Percentiles rank a stretch among this genome's conserved stretches.
phyloP scores from a whole-genome alignment of 768 basidiomycete species.

The Rhodotorula kratochvilovae region DNA sequence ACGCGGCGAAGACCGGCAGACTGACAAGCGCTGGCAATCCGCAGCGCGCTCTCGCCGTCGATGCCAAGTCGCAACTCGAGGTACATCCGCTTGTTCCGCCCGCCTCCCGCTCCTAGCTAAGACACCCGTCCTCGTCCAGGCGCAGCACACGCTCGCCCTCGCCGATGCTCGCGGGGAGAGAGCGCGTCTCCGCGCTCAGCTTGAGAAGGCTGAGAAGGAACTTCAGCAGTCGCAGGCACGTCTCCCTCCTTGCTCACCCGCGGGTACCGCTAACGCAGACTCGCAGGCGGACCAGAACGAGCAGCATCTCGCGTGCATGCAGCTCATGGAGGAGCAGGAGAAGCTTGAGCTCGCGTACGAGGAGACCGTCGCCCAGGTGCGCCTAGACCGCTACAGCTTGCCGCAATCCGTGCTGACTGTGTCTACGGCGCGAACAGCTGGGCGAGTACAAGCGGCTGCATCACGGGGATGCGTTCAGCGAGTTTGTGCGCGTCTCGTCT shows the following conservation, averaged over 20 bases:
- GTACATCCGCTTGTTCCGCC: neutral
- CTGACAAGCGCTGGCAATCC: too few relatives aligned
- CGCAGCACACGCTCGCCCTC: neutral
- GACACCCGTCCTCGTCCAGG: neutral
- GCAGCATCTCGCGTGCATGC: constrained; percentile 7
- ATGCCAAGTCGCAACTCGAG: neutral
- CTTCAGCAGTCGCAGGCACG: neutral
- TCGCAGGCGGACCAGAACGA: neutral
- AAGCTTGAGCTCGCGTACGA: constrained; percentile 13
- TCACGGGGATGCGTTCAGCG: neutral
- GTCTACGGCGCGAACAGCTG: too few relatives aligned
- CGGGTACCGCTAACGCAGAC: too few relatives aligned
- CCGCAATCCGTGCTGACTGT: fast-evolving
- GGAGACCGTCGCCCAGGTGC: neutral
- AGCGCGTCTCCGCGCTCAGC: neutral
- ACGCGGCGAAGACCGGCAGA: too few relatives aligned
- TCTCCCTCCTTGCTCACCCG: neutral
- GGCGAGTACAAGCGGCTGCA: neutral
- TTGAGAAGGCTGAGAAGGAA: neutral
- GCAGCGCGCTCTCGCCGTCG: neutral
- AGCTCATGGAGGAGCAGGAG: constrained; percentile 11
- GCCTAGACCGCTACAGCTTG: neutral
- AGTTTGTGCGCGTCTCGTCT: neutral
- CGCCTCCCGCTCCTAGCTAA: neutral
- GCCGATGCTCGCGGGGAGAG: neutral